These are phyloP conservation scores for Boletus reticuloceps DNA, from an alignment of 768 basidiomycete species.

Conservation along the genomic window DNA sequence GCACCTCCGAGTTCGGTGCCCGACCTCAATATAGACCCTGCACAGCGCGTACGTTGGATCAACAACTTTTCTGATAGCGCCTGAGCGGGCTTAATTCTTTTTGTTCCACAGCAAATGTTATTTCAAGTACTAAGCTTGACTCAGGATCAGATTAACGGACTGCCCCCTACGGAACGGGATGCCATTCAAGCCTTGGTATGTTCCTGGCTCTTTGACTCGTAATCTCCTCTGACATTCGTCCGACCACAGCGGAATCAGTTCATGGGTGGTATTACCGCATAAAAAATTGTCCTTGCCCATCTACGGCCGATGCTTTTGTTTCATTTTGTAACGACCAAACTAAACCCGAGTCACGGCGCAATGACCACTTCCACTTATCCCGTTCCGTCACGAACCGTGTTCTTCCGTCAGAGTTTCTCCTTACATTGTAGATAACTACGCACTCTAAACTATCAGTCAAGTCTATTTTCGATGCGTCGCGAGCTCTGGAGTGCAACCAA, in stretches of 20 bases:
- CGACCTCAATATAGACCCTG: slow-evolving; percentile 41
- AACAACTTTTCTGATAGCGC: slow-evolving; percentile 2
- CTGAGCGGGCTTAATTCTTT: neutral
- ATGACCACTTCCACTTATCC: neutral
- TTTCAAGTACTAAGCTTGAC: slow-evolving; percentile 83
- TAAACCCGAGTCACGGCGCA: neutral
- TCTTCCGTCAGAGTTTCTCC: neutral
- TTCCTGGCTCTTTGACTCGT: slow-evolving; percentile 4
- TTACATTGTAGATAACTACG: slow-evolving; percentile 4
- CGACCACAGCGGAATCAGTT: slow-evolving; percentile 33
- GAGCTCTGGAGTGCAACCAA: slow-evolving; percentile 68
- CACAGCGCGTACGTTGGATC: slow-evolving; percentile 43
- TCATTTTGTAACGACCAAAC: neutral
- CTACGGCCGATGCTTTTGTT: neutral
- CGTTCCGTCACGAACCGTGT: neutral
- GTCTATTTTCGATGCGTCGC: slow-evolving; percentile 51
- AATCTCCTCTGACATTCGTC: neutral
- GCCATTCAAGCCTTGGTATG: slow-evolving; percentile 79
- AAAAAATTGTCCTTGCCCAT: neutral
- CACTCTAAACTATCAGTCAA: slow-evolving; percentile 31
- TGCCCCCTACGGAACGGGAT: slow-evolving; percentile 74
- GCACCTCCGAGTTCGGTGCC: slow-evolving; percentile 35
- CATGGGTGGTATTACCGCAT: slow-evolving; percentile 33
- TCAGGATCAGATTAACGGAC: slow-evolving; percentile 75
- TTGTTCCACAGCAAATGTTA: slow-evolving; percentile 62